Conservation (phyloP, 352 stramenopile species). For the Globisporangium perplexum region DNA sequence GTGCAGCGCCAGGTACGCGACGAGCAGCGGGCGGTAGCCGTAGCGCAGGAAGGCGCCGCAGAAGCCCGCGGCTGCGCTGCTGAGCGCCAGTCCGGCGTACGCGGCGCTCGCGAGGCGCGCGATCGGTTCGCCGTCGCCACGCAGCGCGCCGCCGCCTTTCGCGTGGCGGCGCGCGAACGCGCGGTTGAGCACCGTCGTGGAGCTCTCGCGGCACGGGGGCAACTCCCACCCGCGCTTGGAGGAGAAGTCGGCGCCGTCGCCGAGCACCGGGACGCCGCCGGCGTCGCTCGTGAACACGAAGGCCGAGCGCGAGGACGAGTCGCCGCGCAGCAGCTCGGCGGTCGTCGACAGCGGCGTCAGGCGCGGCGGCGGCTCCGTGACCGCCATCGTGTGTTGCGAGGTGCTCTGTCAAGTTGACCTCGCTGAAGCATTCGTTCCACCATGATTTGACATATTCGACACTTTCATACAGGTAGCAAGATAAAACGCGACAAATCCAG, state of each 20-base stretch:
- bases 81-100: constrained; percentile 37
- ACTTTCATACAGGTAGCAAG: neutral
- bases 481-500: neutral
- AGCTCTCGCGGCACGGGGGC: neutral
- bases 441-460: neutral
- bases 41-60: constrained; percentile 24
- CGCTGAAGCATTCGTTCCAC: too few species aligned
- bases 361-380: neutral
- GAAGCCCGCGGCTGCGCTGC: constrained; percentile 23
- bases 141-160: constrained; percentile 17
- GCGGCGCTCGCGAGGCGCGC: constrained; percentile 27
- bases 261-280: neutral
- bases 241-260: constrained; percentile 1
- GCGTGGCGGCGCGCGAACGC: neutral
- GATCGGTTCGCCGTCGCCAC: constrained; percentile 24
- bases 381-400: too few species aligned
- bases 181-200: neutral
- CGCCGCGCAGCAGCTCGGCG: neutral
- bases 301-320: constrained; percentile 8
- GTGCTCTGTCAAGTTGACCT: too few species aligned
- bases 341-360: neutral
- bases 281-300: constrained; percentile 1
- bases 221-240: constrained; percentile 5
- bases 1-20: constrained; percentile 30
- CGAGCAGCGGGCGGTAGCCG: constrained; percentile 37